phyloP scores from a whole-genome alignment of 805 yeast genomes.

The Saccharomycopsis sp. region DNA sequence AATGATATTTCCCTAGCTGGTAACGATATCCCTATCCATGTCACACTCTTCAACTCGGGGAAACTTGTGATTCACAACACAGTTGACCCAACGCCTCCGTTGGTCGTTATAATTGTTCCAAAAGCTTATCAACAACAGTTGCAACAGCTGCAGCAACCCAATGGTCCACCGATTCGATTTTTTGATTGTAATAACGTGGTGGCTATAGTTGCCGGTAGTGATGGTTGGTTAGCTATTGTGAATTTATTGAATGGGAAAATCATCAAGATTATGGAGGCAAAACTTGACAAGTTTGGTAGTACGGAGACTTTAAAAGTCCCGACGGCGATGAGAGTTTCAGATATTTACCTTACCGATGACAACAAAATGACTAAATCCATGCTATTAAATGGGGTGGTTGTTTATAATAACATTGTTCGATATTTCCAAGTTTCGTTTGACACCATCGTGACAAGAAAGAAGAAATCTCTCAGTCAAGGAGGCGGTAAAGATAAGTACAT shows the following conservation, averaged over 20 bases:
- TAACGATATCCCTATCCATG: conserved; percentile 9
- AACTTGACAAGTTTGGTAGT: conserved; percentile 8
- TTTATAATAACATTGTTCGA: conserved; percentile 15
- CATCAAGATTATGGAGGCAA: conserved; percentile 14
- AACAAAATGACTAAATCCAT: neutral
- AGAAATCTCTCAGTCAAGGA: conserved; percentile 5
- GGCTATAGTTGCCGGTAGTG: conserved; percentile 12
- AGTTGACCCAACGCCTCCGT: neutral
- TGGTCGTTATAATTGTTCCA: conserved; percentile 15
- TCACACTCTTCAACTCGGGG: conserved; percentile 15
- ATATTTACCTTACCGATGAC: neutral
- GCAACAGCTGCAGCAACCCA: neutral
- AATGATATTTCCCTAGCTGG: conserved; percentile 12
- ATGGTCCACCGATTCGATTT: conserved; percentile 14
- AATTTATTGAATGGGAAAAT: conserved; percentile 20
- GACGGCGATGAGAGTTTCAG: neutral
- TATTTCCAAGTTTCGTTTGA: conserved; percentile 20
- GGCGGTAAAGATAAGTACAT: conserved; percentile 2
- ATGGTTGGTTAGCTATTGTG: conserved; percentile 20
- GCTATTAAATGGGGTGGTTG: conserved; percentile 16
- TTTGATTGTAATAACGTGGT: conserved; percentile 16
- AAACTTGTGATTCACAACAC: conserved; percentile 16
- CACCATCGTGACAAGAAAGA: conserved; percentile 8
- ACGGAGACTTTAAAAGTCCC: neutral
- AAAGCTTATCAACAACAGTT: conserved; percentile 6